Evolutionary conservation across 352 stramenopile genomes (phyloP).

Genomic region (Globisporangium middletonii): DNA sequence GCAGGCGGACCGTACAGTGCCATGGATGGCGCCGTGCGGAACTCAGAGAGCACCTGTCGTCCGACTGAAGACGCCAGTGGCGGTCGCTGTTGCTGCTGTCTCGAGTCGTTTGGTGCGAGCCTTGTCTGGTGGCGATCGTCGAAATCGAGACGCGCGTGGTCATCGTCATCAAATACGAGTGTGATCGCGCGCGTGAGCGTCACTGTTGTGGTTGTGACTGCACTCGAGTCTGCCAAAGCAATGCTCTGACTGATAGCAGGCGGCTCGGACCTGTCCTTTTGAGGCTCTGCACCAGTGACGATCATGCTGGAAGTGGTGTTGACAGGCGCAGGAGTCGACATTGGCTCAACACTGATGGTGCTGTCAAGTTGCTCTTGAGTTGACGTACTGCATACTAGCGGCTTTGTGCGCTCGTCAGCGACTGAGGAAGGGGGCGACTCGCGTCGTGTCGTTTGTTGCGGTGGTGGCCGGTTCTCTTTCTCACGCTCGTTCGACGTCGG

Average conservation of each 20-base stretch:
- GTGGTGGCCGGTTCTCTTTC: conserved; percentile 8
- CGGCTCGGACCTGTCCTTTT: no score
- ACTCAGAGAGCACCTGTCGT: conserved; percentile 64
- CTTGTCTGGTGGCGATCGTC: no score
- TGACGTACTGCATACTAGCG: no score
- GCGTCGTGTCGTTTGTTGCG: background rate
- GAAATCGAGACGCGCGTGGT: background rate
- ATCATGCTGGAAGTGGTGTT: no score
- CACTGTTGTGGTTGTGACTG: background rate
- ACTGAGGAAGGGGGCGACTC: no score
- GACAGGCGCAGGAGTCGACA: no score
- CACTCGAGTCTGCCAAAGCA: no score
- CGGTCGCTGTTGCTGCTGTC: background rate
- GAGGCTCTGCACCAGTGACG: no score
- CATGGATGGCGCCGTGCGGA: conserved; percentile 53
- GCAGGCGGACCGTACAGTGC: conserved; percentile 48
- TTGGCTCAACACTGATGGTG: no score
- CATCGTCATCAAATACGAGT: background rate
- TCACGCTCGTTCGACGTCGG: background rate
- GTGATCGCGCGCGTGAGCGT: background rate
- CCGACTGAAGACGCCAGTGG: conserved; percentile 36
- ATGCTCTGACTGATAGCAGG: no score
- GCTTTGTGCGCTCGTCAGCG: no score
- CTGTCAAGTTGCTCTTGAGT: no score
- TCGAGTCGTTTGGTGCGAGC: background rate